Evolutionary conservation across 768 basidiomycete species (phyloP).

Genomic region (Trametes maxima): DNA sequence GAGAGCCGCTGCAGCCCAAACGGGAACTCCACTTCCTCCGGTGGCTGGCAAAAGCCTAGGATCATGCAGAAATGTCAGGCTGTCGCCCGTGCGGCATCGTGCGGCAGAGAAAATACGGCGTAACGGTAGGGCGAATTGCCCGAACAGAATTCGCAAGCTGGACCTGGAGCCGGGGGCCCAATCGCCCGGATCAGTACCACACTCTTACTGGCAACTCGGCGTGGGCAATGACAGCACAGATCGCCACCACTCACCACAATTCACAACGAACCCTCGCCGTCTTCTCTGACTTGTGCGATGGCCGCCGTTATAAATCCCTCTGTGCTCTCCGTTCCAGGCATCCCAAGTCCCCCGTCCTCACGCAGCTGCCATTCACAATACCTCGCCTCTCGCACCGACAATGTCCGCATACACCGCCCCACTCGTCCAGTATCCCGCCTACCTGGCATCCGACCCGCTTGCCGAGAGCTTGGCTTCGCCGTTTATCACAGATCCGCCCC

Average conservation of each 20-base stretch:
- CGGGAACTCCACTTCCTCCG: background rate
- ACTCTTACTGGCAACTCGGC: background rate
- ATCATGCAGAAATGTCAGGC: slow-evolving; percentile 10
- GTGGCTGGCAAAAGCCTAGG: background rate
- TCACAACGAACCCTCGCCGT: slow-evolving; percentile 5
- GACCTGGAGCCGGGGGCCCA: background rate
- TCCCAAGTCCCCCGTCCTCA: background rate
- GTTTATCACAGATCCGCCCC: background rate
- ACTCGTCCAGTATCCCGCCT: background rate
- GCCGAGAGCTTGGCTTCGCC: background rate
- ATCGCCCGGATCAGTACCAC: slow-evolving; percentile 5
- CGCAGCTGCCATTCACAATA: background rate
- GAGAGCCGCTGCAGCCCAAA: background rate
- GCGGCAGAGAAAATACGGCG: background rate
- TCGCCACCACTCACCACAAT: slow-evolving; percentile 6
- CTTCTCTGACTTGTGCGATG: background rate
- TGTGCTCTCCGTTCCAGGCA: background rate
- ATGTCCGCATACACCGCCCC: slow-evolving; percentile 3
- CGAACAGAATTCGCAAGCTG: slow-evolving; percentile 3
- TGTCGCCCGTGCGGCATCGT: slow-evolving; percentile 4
- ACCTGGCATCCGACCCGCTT: background rate
- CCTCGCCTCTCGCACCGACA: background rate
- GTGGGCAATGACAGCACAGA: slow-evolving; percentile 7
- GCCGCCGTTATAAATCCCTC: slow-evolving; percentile 2
- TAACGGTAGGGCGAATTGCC: background rate